phyloP scores from a whole-genome alignment of 2,329 filamentous ascomycete genomes.

The Aspergillus puulaauensis region DNA sequence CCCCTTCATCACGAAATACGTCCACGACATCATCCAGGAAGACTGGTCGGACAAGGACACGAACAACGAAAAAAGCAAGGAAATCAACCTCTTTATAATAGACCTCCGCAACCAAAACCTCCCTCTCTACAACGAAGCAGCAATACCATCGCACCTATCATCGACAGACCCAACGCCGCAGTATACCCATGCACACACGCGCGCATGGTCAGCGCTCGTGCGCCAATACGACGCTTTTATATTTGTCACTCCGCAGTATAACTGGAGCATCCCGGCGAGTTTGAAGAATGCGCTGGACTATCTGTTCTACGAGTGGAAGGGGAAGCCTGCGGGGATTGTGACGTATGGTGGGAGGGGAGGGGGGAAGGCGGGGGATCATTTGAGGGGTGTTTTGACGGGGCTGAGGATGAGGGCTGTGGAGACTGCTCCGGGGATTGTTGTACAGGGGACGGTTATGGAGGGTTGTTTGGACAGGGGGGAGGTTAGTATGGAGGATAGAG shows the following conservation, averaged over 20 bases:
- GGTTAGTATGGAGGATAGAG: background rate
- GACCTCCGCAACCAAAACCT: conserved; percentile 23
- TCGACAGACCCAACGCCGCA: conserved; percentile 20
- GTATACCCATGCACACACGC: conserved; percentile 38
- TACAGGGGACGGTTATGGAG: conserved; percentile 65
- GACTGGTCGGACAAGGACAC: background rate
- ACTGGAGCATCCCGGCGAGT: conserved; percentile 54
- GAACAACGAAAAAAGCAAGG: too few relatives aligned
- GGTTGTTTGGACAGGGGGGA: background rate
- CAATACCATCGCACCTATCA: conserved; percentile 36
- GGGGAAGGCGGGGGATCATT: conserved; percentile 35
- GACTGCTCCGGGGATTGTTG: conserved; percentile 36
- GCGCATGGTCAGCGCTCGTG: conserved; percentile 39
- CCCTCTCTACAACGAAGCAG: conserved; percentile 40
- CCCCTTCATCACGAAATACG: conserved; percentile 28
- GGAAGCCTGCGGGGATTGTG: conserved; percentile 55
- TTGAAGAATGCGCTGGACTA: conserved; percentile 66
- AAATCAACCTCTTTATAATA: background rate
- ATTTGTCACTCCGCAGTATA: conserved; percentile 52
- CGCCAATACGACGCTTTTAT: conserved; percentile 38
- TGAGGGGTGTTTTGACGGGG: conserved; percentile 34
- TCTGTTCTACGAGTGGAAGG: conserved; percentile 58
- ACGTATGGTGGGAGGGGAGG: conserved; percentile 53
- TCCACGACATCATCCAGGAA: conserved; percentile 19
- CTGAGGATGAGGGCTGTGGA: conserved; percentile 36